A percentile compares a stretch with the other conserved stretches of the same genome.
These are phyloP conservation scores for Oropetium thomaeum DNA, from an alignment of 176 grass and related monocot genomes.

Conservation along the genomic window DNA sequence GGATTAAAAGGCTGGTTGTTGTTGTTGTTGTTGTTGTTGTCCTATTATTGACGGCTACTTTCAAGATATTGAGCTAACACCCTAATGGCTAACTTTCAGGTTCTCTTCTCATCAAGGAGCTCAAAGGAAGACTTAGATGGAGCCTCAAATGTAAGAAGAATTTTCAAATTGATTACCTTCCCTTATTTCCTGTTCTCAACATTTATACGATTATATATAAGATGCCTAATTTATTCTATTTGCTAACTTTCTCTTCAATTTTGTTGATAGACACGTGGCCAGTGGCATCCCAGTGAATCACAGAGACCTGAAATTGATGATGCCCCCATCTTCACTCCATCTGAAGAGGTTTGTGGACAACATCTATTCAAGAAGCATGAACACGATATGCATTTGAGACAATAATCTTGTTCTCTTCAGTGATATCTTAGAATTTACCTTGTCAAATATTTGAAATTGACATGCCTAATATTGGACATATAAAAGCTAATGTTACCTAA, in stretches of 20 bases:
- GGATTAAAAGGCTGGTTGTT: no score
- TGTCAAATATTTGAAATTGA: not conserved
- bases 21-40: not conserved
- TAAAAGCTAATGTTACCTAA: not conserved
- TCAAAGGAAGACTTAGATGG: not conserved
- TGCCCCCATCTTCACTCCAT: conserved; percentile 82
- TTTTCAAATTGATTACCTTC: conserved; percentile 17
- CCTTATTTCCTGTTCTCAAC: not conserved
- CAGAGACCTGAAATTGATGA: conserved; percentile 71
- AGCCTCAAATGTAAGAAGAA: conserved; percentile 31
- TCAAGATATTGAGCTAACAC: not conserved
- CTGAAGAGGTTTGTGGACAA: conserved; percentile 68
- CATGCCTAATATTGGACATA: not conserved
- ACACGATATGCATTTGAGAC: not conserved
- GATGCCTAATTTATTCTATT: not conserved
- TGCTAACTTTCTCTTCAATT: not conserved
- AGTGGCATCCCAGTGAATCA: conserved; percentile 57
- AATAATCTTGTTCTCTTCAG: not conserved
- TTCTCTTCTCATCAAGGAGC: conserved; percentile 21
- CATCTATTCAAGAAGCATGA: conserved; percentile 12
- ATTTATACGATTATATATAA: conserved; percentile 3
- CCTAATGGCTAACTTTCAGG: conserved; percentile 3
- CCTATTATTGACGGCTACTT: not conserved
- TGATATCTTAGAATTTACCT: not conserved
- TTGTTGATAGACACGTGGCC: conserved; percentile 32